Evolutionary conservation across 805 yeast species (phyloP).

Genomic region (Candida montana): DNA sequence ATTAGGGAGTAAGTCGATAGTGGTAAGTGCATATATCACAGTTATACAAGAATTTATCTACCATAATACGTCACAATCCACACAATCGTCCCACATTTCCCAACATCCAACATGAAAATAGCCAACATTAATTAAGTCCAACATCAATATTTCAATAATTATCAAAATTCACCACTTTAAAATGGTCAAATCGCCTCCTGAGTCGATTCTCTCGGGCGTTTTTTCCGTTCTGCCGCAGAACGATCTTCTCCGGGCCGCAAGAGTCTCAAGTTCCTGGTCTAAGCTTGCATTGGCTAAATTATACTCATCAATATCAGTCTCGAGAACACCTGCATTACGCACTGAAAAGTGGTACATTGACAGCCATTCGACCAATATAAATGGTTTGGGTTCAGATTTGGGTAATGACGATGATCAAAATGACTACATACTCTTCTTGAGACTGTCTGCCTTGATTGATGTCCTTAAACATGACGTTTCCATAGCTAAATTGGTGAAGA

Average conservation of each 20-base stretch:
- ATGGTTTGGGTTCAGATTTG: constrained; percentile 29
- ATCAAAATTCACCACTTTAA: no score
- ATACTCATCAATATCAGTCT: constrained; percentile 33
- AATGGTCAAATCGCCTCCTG: neutral
- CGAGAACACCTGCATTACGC: constrained; percentile 29
- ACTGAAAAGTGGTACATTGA: constrained; percentile 29
- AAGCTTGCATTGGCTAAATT: constrained; percentile 28
- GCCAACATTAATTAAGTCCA: no score
- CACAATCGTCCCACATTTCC: no score
- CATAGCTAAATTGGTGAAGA: constrained; percentile 28
- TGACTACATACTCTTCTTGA: constrained; percentile 30
- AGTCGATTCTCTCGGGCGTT: neutral
- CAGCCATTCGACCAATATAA: constrained; percentile 32
- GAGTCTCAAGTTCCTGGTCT: constrained; percentile 19
- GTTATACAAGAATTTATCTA: no score
- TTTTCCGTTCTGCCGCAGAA: constrained; percentile 7
- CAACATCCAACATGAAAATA: no score
- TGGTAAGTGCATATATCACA: neutral
- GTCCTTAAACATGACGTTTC: constrained; percentile 28
- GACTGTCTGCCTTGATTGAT: constrained; percentile 37
- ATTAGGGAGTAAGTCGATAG: neutral
- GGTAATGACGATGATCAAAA: constrained; percentile 32
- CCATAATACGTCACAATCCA: no score
- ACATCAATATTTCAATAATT: no score
- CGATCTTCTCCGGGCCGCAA: constrained; percentile 4